Evolutionary conservation across 768 basidiomycete genomes (phyloP).

Genomic region (Antrodiella citrinella): DNA sequence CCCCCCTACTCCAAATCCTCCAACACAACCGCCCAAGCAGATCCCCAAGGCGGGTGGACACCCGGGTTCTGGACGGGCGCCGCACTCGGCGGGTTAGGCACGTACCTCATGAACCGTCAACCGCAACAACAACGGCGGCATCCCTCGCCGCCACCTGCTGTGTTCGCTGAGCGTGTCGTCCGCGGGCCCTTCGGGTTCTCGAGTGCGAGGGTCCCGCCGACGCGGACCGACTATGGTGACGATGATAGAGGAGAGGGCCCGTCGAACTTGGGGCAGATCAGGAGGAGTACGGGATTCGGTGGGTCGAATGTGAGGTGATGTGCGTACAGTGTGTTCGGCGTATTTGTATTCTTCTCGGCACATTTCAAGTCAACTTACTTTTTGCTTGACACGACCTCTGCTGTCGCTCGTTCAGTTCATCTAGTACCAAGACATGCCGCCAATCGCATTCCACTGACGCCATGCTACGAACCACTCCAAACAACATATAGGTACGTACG

Average conservation of each 20-base stretch:
- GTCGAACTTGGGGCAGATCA: conserved; percentile 62
- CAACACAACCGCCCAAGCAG: conserved; percentile 28
- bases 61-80: conserved; percentile 88
- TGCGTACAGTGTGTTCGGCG: too few relatives aligned
- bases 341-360: too few relatives aligned
- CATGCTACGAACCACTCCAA: neutral
- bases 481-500: neutral
- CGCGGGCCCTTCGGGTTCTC: conserved; percentile 6
- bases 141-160: conserved; percentile 16
- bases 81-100: conserved; percentile 61
- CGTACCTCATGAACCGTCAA: conserved; percentile 41
- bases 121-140: conserved; percentile 17
- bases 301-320: conserved; percentile 60
- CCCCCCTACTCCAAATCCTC: conserved; percentile 44
- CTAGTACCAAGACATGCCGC: neutral
- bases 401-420: neutral
- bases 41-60: conserved; percentile 39
- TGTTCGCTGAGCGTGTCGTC: conserved; percentile 22
- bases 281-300: conserved; percentile 74
- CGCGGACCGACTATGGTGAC: conserved; percentile 14
- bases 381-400: neutral
- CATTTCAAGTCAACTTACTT: too few relatives aligned
- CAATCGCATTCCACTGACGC: neutral
- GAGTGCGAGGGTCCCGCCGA: conserved; percentile 2
- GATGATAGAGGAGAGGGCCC: conserved; percentile 62